A percentile compares a stretch with the other conserved stretches of the same genome.
phyloP scores from a whole-genome alignment of 2,329 filamentous ascomycete genomes.

The Sarocladium strictum region DNA sequence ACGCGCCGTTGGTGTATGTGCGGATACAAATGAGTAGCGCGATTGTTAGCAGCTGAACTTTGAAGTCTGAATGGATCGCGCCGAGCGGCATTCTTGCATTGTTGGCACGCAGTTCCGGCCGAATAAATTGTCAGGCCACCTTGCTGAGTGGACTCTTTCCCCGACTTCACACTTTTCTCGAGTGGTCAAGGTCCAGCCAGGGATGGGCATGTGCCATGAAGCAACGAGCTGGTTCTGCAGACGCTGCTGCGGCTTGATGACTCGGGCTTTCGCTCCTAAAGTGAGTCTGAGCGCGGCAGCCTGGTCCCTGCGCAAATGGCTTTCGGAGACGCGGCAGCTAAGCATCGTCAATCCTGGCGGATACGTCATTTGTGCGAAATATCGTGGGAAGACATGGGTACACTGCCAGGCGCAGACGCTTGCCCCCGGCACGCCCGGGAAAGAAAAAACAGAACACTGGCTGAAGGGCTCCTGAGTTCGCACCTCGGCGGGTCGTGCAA shows the following conservation, averaged over 20 bases:
- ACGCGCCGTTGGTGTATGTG: not conserved
- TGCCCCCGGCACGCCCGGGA: not conserved
- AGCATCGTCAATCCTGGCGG: not conserved
- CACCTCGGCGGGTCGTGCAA: not conserved
- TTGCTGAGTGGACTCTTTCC: not conserved
- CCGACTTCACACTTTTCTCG: not conserved
- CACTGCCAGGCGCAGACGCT: not conserved
- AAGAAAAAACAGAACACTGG: not conserved
- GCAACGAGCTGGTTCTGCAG: not conserved
- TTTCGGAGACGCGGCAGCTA: slow-evolving; percentile 5
- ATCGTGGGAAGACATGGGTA: not conserved
- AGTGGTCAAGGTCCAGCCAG: too few species aligned
- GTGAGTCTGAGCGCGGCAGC: not conserved
- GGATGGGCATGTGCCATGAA: too few species aligned
- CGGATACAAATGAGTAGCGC: not conserved
- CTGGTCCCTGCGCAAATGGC: not conserved
- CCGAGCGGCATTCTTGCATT: too few species aligned
- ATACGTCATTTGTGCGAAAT: slow-evolving; percentile 4
- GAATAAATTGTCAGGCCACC: not conserved
- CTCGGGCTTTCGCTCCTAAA: not conserved
- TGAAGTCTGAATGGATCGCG: not conserved
- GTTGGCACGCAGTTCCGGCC: too few species aligned
- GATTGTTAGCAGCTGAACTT: not conserved
- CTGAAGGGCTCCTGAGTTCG: too few species aligned
- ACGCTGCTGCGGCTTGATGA: not conserved